phyloP scores from a whole-genome alignment of 768 basidiomycete genomes.

The Amanita thiersii region DNA sequence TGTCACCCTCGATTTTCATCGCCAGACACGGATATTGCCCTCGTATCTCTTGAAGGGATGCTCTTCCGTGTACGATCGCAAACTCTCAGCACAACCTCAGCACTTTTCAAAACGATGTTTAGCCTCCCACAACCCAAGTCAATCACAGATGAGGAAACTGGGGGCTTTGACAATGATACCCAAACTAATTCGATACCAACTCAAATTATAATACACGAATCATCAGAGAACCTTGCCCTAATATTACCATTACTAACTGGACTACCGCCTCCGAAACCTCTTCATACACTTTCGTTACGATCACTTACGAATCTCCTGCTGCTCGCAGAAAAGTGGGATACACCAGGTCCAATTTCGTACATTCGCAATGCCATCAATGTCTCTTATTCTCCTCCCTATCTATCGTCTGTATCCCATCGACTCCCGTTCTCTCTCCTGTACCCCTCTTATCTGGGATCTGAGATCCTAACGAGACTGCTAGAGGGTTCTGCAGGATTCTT shows the following conservation, averaged over 20 bases:
- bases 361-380: slow-evolving; percentile 39
- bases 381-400: slow-evolving; percentile 38
- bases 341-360: slow-evolving; percentile 23
- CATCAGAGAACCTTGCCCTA: slow-evolving; percentile 39
- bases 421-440: slow-evolving; percentile 27
- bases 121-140: slow-evolving; percentile 33
- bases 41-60: slow-evolving; percentile 23
- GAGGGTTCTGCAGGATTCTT: slow-evolving; percentile 35
- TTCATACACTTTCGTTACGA: slow-evolving; percentile 37
- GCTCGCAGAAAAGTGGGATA: slow-evolving; percentile 64
- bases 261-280: slow-evolving; percentile 23
- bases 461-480: background rate
- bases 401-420: slow-evolving; percentile 21
- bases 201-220: slow-evolving; percentile 30
- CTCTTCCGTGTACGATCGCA: slow-evolving; percentile 38
- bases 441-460: background rate
- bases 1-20: slow-evolving; percentile 13
- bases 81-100: slow-evolving; percentile 43
- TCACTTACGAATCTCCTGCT: slow-evolving; percentile 44
- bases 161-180: background rate
- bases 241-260: slow-evolving; percentile 25
- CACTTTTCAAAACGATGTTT: slow-evolving; percentile 42
- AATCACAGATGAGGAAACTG: slow-evolving; percentile 5
- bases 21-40: slow-evolving; percentile 14
- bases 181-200: slow-evolving; percentile 2